Evolutionary conservation across 2,329 filamentous ascomycete genomes (phyloP).

Genomic region (Calonectria crousiana): DNA sequence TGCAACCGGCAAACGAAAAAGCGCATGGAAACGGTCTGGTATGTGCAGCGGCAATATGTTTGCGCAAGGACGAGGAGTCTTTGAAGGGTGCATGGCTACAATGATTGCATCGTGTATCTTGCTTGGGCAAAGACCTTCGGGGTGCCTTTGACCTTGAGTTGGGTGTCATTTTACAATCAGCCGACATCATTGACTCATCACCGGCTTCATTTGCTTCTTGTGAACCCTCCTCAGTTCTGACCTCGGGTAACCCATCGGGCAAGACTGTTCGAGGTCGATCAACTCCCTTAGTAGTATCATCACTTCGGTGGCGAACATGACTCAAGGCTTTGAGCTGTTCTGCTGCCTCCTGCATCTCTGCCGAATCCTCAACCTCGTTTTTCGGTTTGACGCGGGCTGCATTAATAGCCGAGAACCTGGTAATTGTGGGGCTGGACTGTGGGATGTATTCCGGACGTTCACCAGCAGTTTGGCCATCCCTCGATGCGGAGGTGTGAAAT

Average conservation of each 20-base stretch:
- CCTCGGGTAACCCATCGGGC: slow-evolving; percentile 52
- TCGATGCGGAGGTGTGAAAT: slow-evolving; percentile 39
- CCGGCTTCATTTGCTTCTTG: slow-evolving; percentile 54
- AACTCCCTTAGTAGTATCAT: slow-evolving; percentile 51
- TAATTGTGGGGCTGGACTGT: slow-evolving; percentile 45
- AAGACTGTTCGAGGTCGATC: slow-evolving; percentile 53
- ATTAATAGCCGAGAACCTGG: slow-evolving; percentile 35
- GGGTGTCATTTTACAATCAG: slow-evolving; percentile 39
- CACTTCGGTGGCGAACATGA: slow-evolving; percentile 69
- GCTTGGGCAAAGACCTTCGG: slow-evolving; percentile 65
- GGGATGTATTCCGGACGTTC: slow-evolving; percentile 42
- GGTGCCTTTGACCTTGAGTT: slow-evolving; percentile 55
- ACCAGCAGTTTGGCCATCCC: slow-evolving; percentile 37
- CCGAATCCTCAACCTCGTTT: slow-evolving; percentile 67
- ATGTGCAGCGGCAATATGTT: slow-evolving; percentile 76
- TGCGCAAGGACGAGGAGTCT: slow-evolving; percentile 73
- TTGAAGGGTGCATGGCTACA: slow-evolving; percentile 76
- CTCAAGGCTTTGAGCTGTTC: slow-evolving; percentile 76
- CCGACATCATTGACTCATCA: slow-evolving; percentile 37
- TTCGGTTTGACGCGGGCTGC: slow-evolving; percentile 46
- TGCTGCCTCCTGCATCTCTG: slow-evolving; percentile 76
- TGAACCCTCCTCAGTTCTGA: slow-evolving; percentile 40
- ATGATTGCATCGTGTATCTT: slow-evolving; percentile 71
- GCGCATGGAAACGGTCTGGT: slow-evolving; percentile 86
- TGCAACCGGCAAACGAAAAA: slow-evolving; percentile 86